Conservation (phyloP, 768 basidiomycete genomes). For the Pluteus cervinus region DNA sequence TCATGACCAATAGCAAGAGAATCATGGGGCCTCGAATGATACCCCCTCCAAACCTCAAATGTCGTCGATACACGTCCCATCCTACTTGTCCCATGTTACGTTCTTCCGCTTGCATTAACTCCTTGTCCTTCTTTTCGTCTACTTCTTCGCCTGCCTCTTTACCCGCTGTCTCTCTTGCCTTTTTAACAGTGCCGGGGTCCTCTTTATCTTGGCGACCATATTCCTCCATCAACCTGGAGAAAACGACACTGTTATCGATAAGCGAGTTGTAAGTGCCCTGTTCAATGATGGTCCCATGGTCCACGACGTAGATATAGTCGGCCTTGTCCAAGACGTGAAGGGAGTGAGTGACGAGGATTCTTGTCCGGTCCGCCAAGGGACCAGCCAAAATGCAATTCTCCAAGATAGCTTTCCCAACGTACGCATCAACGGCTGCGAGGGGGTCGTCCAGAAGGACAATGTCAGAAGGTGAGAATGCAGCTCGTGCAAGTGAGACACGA, state of each 20-base stretch:
- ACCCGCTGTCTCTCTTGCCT: neutral
- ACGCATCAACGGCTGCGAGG: conserved; percentile 72
- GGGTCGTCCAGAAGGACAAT: conserved; percentile 81
- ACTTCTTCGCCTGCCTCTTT: conserved; percentile 6
- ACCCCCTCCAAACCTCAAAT: conserved; percentile 41
- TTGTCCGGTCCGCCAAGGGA: conserved; percentile 46
- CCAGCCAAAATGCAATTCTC: conserved; percentile 54
- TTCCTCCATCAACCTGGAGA: conserved; percentile 8
- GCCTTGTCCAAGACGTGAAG: conserved; percentile 52
- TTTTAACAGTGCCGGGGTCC: neutral
- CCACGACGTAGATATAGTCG: conserved; percentile 62
- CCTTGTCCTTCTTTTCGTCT: conserved; percentile 7
- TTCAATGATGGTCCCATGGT: conserved; percentile 52
- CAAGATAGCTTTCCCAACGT: conserved; percentile 63
- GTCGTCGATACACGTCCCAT: conserved; percentile 42
- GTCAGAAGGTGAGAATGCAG: conserved; percentile 68
- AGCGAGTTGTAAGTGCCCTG: conserved; percentile 16
- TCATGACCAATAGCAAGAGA: conserved; percentile 34
- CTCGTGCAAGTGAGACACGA: conserved; percentile 71
- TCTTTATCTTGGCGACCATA: conserved; percentile 6
- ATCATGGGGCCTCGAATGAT: conserved; percentile 44
- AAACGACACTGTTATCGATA: conserved; percentile 1
- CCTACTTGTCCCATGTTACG: conserved; percentile 47
- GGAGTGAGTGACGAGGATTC: conserved; percentile 58
- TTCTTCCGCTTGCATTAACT: conserved; percentile 51